Conservation (phyloP, 257 asterid genomes). For the Forsythia suspensa region DNA sequence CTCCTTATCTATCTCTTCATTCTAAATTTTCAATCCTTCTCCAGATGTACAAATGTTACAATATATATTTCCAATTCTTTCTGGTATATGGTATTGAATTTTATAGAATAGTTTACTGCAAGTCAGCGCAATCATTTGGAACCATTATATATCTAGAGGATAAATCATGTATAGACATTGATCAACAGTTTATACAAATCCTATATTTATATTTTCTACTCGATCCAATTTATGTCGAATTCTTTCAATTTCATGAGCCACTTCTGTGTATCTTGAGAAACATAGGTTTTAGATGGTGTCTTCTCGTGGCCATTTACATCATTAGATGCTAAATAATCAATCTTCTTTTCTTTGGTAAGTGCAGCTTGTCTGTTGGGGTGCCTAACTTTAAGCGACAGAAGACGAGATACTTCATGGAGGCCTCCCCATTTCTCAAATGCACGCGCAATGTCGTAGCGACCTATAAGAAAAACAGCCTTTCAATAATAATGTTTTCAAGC, state of each 20-base stretch:
- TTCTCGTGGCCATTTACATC: slow-evolving; percentile 37
- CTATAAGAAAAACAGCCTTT: slow-evolving; percentile 25
- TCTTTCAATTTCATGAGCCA: slow-evolving; percentile 76
- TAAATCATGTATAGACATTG: not conserved
- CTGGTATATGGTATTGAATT: not conserved
- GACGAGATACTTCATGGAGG: slow-evolving; percentile 88
- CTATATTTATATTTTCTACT: slow-evolving; percentile 26
- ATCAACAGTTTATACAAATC: not conserved
- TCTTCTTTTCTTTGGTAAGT: slow-evolving; percentile 58
- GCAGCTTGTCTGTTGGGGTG: slow-evolving; percentile 67
- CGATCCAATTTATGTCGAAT: slow-evolving; percentile 83
- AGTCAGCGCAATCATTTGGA: not conserved
- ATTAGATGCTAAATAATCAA: slow-evolving; percentile 30
- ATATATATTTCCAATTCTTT: not conserved
- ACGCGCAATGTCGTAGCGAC: slow-evolving; percentile 88
- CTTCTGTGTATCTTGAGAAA: slow-evolving; percentile 62
- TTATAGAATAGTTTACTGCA: not conserved
- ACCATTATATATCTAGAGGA: not conserved
- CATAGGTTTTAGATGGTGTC: slow-evolving; percentile 35
- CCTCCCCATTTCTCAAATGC: slow-evolving; percentile 99
- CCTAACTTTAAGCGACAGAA: slow-evolving; percentile 76
- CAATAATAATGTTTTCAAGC: not conserved
- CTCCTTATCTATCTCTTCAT: not conserved
- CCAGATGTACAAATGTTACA: not conserved
- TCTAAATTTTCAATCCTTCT: not conserved